A percentile compares a stretch with the other conserved stretches of the same genome.
These are phyloP conservation scores for Paracoccidioides lutzii DNA, from an alignment of 2,329 filamentous ascomycete genomes.

Conservation along the genomic window DNA sequence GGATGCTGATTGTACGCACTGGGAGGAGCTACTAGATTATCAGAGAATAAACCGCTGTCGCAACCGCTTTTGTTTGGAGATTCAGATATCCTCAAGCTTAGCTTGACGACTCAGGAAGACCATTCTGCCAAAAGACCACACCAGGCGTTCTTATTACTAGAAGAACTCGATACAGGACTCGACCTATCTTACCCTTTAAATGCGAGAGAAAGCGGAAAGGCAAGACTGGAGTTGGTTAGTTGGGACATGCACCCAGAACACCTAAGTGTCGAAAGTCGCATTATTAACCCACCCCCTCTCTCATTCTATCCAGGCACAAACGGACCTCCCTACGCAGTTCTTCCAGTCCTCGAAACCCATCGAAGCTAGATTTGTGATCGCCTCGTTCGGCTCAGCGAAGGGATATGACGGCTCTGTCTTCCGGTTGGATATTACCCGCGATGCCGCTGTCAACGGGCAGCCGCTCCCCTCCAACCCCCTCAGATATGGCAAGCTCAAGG, in stretches of 20 bases:
- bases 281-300: constrained; percentile 1
- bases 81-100: constrained; percentile 65
- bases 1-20: not conserved
- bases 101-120: constrained; percentile 67
- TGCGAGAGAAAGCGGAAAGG: constrained; percentile 81
- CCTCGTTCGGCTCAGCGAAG: constrained; percentile 64
- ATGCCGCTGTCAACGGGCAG: constrained; percentile 45
- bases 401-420: constrained; percentile 60
- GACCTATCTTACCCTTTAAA: constrained; percentile 77
- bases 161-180: constrained; percentile 59
- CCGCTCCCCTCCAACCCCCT: constrained; percentile 52
- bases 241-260: not conserved
- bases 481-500: constrained; percentile 69
- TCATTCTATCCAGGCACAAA: constrained; percentile 51
- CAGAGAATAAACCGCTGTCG: constrained; percentile 46
- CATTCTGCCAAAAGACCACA: constrained; percentile 73
- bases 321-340: constrained; percentile 78
- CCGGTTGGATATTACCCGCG: constrained; percentile 50
- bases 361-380: constrained; percentile 69
- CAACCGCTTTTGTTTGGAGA: constrained; percentile 52
- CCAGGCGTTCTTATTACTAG: constrained; percentile 80
- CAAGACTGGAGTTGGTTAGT: constrained; percentile 68
- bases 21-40: constrained; percentile 38
- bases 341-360: constrained; percentile 55
- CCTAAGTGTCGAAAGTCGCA: not conserved